These are phyloP conservation scores for Biscogniauxia marginata DNA, from an alignment of 2,329 filamentous ascomycete species.

Conservation along the genomic window DNA sequence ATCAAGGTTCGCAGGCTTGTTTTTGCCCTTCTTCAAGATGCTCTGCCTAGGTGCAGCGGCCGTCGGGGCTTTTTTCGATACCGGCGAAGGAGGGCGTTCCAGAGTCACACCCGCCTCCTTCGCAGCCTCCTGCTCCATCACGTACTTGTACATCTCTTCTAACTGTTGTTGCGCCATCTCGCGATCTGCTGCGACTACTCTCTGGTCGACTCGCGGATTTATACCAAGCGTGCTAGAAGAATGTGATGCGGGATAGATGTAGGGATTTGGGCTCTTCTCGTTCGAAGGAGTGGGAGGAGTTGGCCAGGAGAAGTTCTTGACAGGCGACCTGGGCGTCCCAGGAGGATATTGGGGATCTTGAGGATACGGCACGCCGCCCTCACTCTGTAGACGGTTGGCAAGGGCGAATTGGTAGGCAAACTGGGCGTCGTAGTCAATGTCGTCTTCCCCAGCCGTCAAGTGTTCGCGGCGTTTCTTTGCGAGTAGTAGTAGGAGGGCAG, in stretches of 20 bases:
- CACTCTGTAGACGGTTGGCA: constrained; percentile 19
- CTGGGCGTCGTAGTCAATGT: constrained; percentile 37
- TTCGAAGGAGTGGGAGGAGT: constrained; percentile 33
- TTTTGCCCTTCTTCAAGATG: constrained; percentile 42
- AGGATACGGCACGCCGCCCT: constrained; percentile 21
- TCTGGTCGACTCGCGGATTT: constrained; percentile 72
- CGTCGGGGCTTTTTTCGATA: constrained; percentile 30
- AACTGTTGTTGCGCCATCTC: constrained; percentile 77
- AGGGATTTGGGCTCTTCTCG: constrained; percentile 36
- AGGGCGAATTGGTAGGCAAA: constrained; percentile 25
- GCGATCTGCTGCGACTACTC: constrained; percentile 71
- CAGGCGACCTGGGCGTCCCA: constrained; percentile 38
- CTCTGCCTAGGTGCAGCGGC: constrained; percentile 41
- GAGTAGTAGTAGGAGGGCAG: constrained; percentile 62
- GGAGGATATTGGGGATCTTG: constrained; percentile 17
- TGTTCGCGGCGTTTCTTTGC: constrained; percentile 54
- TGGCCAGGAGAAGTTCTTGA: constrained; percentile 53
- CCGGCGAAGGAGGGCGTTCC: constrained; percentile 41
- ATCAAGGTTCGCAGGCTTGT: constrained; percentile 38
- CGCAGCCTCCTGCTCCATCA: constrained; percentile 82
- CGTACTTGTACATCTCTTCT: constrained; percentile 86
- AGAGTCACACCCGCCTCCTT: constrained; percentile 56
- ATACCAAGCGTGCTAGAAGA: constrained; percentile 55
- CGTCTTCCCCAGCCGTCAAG: constrained; percentile 52
- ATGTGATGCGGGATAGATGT: constrained; percentile 48